A percentile compares a stretch with the other conserved stretches of the same genome.
phyloP scores from a whole-genome alignment of 192 early-diverging fungal species.

The Backusella mclennaniae region DNA sequence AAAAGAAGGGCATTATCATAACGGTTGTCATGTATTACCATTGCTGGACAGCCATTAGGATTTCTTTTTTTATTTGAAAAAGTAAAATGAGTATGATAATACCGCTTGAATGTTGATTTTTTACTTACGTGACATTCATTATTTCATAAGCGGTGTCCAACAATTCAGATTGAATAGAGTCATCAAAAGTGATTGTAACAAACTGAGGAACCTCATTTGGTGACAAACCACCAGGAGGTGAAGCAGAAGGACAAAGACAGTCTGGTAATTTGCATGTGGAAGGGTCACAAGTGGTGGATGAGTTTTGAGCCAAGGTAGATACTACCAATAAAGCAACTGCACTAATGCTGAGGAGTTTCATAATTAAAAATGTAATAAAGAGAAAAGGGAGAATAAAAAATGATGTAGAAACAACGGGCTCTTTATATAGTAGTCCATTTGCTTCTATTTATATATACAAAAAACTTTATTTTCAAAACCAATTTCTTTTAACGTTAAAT shows the following conservation, averaged over 20 bases:
- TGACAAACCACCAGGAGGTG: constrained; percentile 44
- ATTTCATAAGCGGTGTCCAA: constrained; percentile 27
- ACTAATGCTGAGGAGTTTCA: constrained; percentile 11
- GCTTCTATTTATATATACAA: constrained; percentile 1
- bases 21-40: constrained; percentile 5
- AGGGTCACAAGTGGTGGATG: constrained; percentile 36
- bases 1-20: neutral
- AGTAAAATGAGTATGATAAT: neutral
- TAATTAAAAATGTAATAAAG: neutral
- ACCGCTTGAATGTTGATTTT: no score
- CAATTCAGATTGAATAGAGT: constrained; percentile 47
- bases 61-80: constrained; percentile 25
- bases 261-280: constrained; percentile 44
- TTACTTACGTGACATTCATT: constrained; percentile 35
- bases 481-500: neutral
- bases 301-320: constrained; percentile 7
- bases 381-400: neutral
- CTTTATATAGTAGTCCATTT: neutral
- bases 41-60: constrained; percentile 39
- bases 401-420: neutral
- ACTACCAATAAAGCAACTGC: neutral
- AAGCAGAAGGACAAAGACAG: constrained; percentile 48
- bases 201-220: constrained; percentile 54
- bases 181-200: constrained; percentile 61
- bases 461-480: neutral